These are phyloP conservation scores for Pittosporum tobira DNA, from an alignment of 129 eudicot species.

Conservation along the genomic window DNA sequence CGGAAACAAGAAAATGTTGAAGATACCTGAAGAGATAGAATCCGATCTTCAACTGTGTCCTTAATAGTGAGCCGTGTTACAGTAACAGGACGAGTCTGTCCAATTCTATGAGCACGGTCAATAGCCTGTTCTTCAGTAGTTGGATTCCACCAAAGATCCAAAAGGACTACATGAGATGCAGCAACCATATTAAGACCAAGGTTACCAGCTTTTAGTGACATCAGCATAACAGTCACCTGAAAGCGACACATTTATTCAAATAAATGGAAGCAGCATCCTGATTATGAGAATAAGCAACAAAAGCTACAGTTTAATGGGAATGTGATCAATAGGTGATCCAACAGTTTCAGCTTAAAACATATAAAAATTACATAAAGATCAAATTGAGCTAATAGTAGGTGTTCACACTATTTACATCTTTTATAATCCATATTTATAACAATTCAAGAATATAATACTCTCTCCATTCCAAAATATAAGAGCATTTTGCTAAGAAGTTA, in stretches of 20 bases:
- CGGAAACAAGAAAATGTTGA: no score
- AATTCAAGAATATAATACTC: no score
- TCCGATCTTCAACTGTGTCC: conserved; percentile 96
- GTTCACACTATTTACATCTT: no score
- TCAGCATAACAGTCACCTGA: conserved; percentile 87
- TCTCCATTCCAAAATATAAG: no score
- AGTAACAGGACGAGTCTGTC: conserved; percentile 93
- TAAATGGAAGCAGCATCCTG: no score
- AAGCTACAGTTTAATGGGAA: no score
- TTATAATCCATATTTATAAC: no score
- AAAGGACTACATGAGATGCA: conserved; percentile 80
- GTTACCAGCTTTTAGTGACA: conserved; percentile 97
- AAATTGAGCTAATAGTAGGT: no score
- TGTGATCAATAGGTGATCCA: no score
- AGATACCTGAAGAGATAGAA: conserved; percentile 89
- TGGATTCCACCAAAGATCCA: conserved; percentile 99
- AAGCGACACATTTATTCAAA: not conserved
- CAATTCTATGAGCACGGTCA: conserved; percentile 93
- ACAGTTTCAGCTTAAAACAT: no score
- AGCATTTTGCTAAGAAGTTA: no score
- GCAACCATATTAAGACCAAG: conserved; percentile 98
- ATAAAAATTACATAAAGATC: no score
- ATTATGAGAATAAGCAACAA: not conserved
- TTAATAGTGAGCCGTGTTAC: conserved; percentile 82
- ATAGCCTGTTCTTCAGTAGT: conserved; percentile 99